phyloP scores from a whole-genome alignment of 768 basidiomycete genomes.

The Pleurotus giganteus region DNA sequence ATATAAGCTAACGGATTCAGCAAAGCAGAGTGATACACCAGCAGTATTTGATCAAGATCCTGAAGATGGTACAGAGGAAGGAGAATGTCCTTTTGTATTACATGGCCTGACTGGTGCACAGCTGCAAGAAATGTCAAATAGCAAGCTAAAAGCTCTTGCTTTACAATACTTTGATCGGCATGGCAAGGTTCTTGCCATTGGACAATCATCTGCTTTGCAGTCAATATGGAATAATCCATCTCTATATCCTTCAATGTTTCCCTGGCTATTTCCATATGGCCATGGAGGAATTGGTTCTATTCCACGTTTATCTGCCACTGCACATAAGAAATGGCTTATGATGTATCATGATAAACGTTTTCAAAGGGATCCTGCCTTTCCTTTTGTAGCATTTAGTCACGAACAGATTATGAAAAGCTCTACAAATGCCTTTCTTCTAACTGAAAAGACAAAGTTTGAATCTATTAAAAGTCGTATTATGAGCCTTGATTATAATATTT shows the following conservation, averaged over 20 bases:
- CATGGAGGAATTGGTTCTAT: conserved; percentile 25
- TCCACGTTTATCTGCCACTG: conserved; percentile 11
- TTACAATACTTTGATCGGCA: conserved; percentile 14
- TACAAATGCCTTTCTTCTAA: conserved; percentile 24
- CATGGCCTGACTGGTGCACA: conserved; percentile 23
- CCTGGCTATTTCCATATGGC: conserved; percentile 41
- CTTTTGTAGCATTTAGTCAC: conserved; percentile 27
- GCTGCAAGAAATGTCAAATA: conserved; percentile 11
- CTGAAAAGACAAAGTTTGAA: conserved; percentile 24
- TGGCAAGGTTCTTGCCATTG: conserved; percentile 20
- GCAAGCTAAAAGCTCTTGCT: conserved; percentile 15
- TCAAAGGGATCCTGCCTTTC: conserved; percentile 23
- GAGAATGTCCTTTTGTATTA: conserved; percentile 24
- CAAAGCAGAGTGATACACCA: conserved; percentile 10
- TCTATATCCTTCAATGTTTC: conserved; percentile 30
- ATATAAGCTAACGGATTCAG: conserved; percentile 6
- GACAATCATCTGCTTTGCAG: conserved; percentile 15
- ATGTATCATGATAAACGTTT: conserved; percentile 30
- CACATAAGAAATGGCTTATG: conserved; percentile 26
- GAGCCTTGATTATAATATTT: conserved; percentile 15
- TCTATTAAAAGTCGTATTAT: conserved; percentile 21
- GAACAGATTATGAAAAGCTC: conserved; percentile 23
- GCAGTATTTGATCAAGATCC: conserved; percentile 17
- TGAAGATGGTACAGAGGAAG: conserved; percentile 21
- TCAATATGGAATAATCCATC: conserved; percentile 23